phyloP scores from a whole-genome alignment of 345 rosid genomes.

The Kandelia obovata region DNA sequence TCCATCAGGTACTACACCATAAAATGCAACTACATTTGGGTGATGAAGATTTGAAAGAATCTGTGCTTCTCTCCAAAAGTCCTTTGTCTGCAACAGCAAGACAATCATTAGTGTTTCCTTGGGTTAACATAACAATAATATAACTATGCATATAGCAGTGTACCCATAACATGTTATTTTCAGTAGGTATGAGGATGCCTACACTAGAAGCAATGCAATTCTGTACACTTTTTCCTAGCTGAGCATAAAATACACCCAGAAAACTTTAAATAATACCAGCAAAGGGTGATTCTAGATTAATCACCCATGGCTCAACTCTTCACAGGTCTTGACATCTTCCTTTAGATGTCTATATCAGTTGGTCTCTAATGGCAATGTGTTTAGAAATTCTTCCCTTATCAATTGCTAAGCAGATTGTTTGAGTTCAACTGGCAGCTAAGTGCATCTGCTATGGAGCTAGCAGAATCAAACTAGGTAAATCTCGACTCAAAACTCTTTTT shows the following conservation, averaged over 20 bases:
- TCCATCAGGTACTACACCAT: slow-evolving; percentile 73
- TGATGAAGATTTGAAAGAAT: slow-evolving; percentile 74
- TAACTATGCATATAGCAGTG: background rate
- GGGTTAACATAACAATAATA: background rate
- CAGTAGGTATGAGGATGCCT: no score
- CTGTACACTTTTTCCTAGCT: no score
- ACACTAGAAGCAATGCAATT: no score
- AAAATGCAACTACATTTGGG: slow-evolving; percentile 74
- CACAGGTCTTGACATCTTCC: no score
- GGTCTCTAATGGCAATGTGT: background rate
- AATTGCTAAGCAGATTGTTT: background rate
- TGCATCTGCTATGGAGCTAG: no score
- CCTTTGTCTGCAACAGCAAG: slow-evolving; percentile 43
- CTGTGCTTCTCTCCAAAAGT: slow-evolving; percentile 79
- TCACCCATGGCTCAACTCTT: no score
- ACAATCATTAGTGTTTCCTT: slow-evolving; percentile 10
- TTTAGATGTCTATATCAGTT: no score
- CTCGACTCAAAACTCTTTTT: no score
- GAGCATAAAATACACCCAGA: no score
- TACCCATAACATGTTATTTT: background rate
- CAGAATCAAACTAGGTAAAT: no score
- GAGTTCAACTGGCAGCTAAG: slow-evolving; percentile 2
- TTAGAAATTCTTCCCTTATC: background rate
- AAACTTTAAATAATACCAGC: no score
- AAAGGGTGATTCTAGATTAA: no score